Percentiles rank a stretch among this genome's conserved stretches.
These are phyloP conservation scores for Corynascus novoguineensis DNA, from an alignment of 495 filamentous ascomycete genomes.

Conservation along the genomic window DNA sequence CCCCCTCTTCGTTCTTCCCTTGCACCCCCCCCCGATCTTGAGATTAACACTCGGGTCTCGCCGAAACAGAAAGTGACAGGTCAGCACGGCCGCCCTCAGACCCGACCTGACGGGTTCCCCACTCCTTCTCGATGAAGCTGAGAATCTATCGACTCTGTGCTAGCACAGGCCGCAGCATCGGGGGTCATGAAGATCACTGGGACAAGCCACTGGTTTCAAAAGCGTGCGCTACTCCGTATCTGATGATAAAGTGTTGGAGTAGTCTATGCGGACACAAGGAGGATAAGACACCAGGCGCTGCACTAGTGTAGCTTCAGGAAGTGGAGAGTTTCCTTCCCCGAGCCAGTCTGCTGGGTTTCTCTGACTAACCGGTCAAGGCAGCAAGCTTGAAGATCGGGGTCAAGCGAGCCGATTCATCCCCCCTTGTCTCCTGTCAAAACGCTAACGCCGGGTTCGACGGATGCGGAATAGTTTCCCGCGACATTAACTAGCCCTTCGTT, in stretches of 20 bases:
- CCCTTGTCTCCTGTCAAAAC: not conserved
- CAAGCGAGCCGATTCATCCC: not conserved
- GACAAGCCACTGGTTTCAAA: not conserved
- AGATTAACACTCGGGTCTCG: not conserved
- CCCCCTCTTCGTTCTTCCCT: no score
- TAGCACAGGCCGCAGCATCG: no score
- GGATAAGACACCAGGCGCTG: no score
- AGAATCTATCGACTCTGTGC: no score
- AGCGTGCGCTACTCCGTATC: no score
- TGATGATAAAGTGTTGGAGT: no score
- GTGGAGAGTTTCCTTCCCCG: not conserved
- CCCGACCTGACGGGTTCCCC: not conserved
- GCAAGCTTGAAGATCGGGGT: not conserved
- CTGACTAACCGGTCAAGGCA: not conserved
- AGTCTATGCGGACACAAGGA: no score
- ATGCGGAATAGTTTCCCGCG: not conserved
- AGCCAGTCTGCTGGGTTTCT: not conserved
- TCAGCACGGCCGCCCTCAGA: not conserved
- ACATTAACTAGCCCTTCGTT: no score
- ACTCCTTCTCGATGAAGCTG: not conserved
- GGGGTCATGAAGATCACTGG: not conserved
- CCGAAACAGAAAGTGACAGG: not conserved
- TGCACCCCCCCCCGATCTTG: not conserved
- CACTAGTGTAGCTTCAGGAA: no score
- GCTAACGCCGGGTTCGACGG: not conserved